Percentiles rank a stretch among this genome's conserved stretches.
Conservation (phyloP, 1,139 yeast genomes). For the Arxiozyma telluris region DNA sequence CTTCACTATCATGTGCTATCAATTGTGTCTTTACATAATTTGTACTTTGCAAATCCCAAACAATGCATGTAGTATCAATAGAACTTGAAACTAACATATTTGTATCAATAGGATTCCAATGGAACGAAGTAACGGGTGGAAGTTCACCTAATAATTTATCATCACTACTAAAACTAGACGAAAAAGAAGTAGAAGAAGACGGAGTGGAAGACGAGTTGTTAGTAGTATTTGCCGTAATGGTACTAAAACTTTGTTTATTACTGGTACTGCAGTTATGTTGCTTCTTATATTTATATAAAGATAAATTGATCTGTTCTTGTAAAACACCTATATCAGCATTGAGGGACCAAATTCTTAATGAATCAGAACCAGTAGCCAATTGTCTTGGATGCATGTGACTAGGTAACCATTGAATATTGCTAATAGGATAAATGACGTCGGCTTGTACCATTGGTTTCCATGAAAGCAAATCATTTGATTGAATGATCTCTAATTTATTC, state of each 20-base stretch:
- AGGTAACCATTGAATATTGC: slow-evolving; percentile 63
- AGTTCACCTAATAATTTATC: slow-evolving; percentile 28
- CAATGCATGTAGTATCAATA: slow-evolving; percentile 93
- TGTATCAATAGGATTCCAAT: slow-evolving; percentile 77
- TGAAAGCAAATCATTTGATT: slow-evolving; percentile 36
- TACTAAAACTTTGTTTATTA: not conserved
- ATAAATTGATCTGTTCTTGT: slow-evolving; percentile 28
- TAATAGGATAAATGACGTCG: slow-evolving; percentile 52
- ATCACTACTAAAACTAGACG: not conserved
- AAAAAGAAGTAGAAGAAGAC: not conserved
- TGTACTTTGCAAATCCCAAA: slow-evolving; percentile 68
- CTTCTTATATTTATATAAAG: slow-evolving; percentile 28
- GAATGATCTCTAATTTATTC: slow-evolving; percentile 25
- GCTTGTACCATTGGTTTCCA: slow-evolving; percentile 43
- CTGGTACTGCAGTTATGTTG: slow-evolving; percentile 10
- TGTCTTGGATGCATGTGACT: slow-evolving; percentile 20
- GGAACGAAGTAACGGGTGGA: slow-evolving; percentile 87
- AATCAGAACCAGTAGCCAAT: slow-evolving; percentile 32
- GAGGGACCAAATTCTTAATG: slow-evolving; percentile 30
- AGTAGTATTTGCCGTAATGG: not conserved
- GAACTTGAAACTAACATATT: slow-evolving; percentile 72
- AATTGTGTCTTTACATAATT: slow-evolving; percentile 86
- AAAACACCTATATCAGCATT: slow-evolving; percentile 19
- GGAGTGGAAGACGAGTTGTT: not conserved
- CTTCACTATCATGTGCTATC: slow-evolving; percentile 94